Evolutionary conservation across 2,329 filamentous ascomycete genomes (phyloP), one percentile per base, ranked within the genome.

Genomic region (Xylaria sp.): DNA sequence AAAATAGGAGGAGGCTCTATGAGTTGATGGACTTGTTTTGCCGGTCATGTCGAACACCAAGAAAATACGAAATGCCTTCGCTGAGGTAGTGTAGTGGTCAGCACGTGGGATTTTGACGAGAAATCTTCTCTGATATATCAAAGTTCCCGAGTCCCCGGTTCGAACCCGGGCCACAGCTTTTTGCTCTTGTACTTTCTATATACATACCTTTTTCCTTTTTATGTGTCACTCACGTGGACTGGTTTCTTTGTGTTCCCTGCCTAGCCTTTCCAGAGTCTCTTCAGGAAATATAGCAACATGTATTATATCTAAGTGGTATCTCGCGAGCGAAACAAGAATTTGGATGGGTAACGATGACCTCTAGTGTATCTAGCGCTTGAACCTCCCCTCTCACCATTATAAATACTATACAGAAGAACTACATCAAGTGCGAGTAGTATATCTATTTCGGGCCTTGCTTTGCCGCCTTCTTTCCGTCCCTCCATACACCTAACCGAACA

Each of bases 1-100:
- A n/a, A n/a, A n/a, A n/a, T n/a, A n/a, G n/a, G n/a, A n/a, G n/a
- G n/a, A n/a, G n/a, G n/a, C n/a, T n/a, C n/a, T n/a, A n/a, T n/a
- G n/a, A n/a, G n/a, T n/a, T n/a, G n/a, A n/a, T n/a, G n/a, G n/a
- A n/a, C n/a, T n/a, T n/a, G n/a, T n/a, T n/a, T n/a, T n/a, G n/a
- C n/a, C n/a, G n/a, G n/a, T n/a, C n/a, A n/a, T n/a, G n/a, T n/a
- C 39, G 39, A 42, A 14, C 39, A 42, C 39, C 39, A 42, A 11
- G 12, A 5, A 17, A 17, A 42, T 17, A 42, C 39, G 39, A 42
- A 42, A 17, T 17, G 14, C 4, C 30, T 3, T 2, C 2, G 62
- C 68, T 69, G 59, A 67, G 69, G 70, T 77, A 74, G 75, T 77
- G 75, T 77, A 77, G 74, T 71, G 75, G 75, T 77, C 72, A 76